These are phyloP conservation scores for Malus hybrid DNA, from an alignment of 331 rosid species.

Conservation along the genomic window DNA sequence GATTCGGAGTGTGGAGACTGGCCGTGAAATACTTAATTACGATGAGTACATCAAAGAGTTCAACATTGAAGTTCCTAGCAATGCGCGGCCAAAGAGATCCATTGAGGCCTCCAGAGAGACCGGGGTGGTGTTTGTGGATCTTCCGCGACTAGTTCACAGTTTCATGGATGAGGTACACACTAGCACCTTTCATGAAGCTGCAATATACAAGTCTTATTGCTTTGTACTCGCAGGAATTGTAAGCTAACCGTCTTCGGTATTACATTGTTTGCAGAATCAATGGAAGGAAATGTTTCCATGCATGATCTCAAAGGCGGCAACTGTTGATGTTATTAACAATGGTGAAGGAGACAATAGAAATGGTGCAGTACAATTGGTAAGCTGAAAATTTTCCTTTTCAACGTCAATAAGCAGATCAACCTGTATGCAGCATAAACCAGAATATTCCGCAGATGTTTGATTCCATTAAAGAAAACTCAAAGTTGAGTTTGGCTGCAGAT, in stretches of 20 bases:
- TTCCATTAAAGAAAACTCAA: not conserved
- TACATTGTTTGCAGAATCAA: constrained; percentile 47
- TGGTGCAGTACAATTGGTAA: constrained; percentile 92
- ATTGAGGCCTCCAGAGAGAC: constrained; percentile 88
- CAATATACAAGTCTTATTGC: not conserved
- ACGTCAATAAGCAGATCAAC: not conserved
- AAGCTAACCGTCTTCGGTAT: not conserved
- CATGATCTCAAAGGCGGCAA: constrained; percentile 84
- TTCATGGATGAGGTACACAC: constrained; percentile 50
- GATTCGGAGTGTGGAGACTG: constrained; percentile 84
- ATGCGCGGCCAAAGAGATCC: constrained; percentile 45
- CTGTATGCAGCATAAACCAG: not conserved
- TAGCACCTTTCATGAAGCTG: not conserved
- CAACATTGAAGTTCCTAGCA: constrained; percentile 19
- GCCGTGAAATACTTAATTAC: constrained; percentile 79
- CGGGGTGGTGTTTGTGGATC: constrained; percentile 50
- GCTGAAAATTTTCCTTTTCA: not conserved
- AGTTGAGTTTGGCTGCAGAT: constrained; percentile 43
- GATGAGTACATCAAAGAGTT: constrained; percentile 79
- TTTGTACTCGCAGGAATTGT: not conserved
- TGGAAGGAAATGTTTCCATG: constrained; percentile 99
- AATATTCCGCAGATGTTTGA: not conserved
- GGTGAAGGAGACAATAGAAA: constrained; percentile 66
- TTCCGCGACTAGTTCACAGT: constrained; percentile 39
- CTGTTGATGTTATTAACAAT: constrained; percentile 70